These are phyloP conservation scores for Elongisporangium prolatum DNA, from an alignment of 352 stramenopile species.

Conservation along the genomic window DNA sequence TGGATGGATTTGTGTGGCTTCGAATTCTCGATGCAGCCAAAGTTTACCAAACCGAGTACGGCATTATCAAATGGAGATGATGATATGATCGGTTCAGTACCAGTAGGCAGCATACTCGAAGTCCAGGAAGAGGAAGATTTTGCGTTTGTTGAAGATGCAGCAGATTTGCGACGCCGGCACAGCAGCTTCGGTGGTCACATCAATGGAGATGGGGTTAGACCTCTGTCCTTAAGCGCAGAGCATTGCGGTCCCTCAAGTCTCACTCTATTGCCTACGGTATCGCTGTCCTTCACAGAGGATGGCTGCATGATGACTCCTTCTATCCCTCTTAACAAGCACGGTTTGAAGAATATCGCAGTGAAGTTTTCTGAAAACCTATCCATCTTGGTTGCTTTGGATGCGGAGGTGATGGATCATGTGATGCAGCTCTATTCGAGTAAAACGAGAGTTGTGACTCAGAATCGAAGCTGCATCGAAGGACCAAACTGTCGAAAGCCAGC, in stretches of 20 bases:
- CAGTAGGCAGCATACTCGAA: constrained; percentile 1
- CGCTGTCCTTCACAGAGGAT: constrained; percentile 26
- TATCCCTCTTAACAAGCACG: constrained; percentile 55
- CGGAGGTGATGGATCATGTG: constrained; percentile 71
- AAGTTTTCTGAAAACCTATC: constrained; percentile 86
- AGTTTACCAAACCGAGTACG: not conserved
- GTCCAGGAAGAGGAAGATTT: constrained; percentile 64
- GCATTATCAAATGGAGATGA: not conserved
- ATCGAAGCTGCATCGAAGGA: constrained; percentile 60
- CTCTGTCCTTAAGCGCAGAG: constrained; percentile 40
- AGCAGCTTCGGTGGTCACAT: constrained; percentile 45
- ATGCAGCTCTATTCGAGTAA: constrained; percentile 77
- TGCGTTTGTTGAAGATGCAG: constrained; percentile 72
- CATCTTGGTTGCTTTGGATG: constrained; percentile 67
- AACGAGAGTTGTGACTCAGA: constrained; percentile 62
- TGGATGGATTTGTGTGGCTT: constrained; percentile 71
- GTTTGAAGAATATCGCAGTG: constrained; percentile 55
- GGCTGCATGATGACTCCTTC: constrained; percentile 57
- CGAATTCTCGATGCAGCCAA: constrained; percentile 37
- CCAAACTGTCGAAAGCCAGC: constrained; percentile 61
- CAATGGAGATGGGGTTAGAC: constrained; percentile 29
- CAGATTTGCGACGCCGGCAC: constrained; percentile 46
- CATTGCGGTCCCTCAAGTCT: constrained; percentile 37
- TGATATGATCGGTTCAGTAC: not conserved
- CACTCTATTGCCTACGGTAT: constrained; percentile 57